phyloP scores from a whole-genome alignment of 2,329 filamentous ascomycete species.

The Penicillium sp. region DNA sequence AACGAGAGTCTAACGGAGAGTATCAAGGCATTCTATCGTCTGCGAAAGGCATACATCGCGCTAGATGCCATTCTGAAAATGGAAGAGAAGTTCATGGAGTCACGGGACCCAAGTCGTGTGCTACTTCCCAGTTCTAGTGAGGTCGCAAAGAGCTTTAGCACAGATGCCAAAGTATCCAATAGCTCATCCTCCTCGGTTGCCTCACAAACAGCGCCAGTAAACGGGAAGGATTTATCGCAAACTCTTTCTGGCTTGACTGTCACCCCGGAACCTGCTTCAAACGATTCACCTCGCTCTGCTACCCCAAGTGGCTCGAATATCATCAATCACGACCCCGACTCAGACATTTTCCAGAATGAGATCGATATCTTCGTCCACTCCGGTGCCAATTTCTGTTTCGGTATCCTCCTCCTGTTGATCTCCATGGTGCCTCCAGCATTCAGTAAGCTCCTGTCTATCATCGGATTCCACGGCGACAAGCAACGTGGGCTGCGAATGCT shows the following conservation, averaged over 20 bases:
- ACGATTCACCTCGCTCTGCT: constrained; percentile 26
- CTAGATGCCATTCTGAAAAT: constrained; percentile 78
- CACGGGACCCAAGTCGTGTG: constrained; percentile 28
- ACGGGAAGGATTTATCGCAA: constrained; percentile 22
- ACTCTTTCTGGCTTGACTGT: constrained; percentile 31
- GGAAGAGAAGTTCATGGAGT: constrained; percentile 64
- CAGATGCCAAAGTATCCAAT: constrained; percentile 11
- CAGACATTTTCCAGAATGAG: constrained; percentile 70
- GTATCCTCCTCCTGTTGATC: constrained; percentile 81
- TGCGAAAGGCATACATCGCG: constrained; percentile 84
- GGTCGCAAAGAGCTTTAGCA: constrained; percentile 13
- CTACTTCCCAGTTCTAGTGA: constrained; percentile 18
- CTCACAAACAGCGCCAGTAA: constrained; percentile 12
- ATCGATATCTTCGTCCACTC: constrained; percentile 89
- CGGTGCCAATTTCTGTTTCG: constrained; percentile 86
- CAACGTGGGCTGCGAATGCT: constrained; percentile 81
- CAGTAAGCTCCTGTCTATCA: constrained; percentile 80
- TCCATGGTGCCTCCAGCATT: constrained; percentile 92
- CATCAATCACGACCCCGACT: constrained; percentile 59
- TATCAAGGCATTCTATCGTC: constrained; percentile 88
- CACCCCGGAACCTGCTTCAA: constrained; percentile 17
- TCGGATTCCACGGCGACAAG: constrained; percentile 89
- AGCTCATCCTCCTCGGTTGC: constrained; percentile 20
- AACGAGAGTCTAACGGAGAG: constrained; percentile 93
- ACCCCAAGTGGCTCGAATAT: constrained; percentile 31